phyloP scores from a whole-genome alignment of 495 filamentous ascomycete species.

The Podospora pseudoanserina region DNA sequence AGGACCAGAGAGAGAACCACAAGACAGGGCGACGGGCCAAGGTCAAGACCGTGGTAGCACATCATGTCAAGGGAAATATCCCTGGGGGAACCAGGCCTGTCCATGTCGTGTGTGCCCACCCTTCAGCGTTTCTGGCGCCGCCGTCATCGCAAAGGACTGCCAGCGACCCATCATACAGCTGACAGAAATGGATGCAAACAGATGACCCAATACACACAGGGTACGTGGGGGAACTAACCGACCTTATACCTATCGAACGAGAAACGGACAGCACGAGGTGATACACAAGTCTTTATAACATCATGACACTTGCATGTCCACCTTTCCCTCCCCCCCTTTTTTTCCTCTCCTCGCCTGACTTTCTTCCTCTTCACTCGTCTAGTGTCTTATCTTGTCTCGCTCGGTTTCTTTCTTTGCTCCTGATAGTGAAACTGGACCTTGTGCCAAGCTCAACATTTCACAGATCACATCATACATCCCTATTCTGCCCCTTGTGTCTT shows the following conservation, averaged over 20 bases:
- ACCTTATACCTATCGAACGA: background rate
- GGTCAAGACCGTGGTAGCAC: background rate
- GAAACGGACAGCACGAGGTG: background rate
- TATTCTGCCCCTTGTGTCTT: background rate
- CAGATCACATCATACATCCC: background rate
- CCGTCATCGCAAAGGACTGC: background rate
- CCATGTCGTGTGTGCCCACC: background rate
- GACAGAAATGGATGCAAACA: constrained; percentile 9
- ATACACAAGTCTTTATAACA: constrained; percentile 8
- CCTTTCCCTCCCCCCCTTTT: background rate
- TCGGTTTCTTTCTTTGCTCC: background rate
- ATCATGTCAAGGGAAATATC: background rate
- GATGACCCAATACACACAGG: background rate
- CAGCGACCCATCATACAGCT: background rate
- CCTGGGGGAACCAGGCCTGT: background rate
- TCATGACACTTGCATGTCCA: constrained; percentile 7
- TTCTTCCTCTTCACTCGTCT: background rate
- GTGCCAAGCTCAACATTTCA: background rate
- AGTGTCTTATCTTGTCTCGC: background rate
- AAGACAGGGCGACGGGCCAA: background rate
- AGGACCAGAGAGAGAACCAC: background rate
- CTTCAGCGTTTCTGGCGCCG: no score
- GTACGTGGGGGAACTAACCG: background rate
- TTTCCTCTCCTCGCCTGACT: background rate
- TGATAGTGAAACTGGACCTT: background rate